Conservation (phyloP, 208 protist species). For the Willaertia magna region DNA sequence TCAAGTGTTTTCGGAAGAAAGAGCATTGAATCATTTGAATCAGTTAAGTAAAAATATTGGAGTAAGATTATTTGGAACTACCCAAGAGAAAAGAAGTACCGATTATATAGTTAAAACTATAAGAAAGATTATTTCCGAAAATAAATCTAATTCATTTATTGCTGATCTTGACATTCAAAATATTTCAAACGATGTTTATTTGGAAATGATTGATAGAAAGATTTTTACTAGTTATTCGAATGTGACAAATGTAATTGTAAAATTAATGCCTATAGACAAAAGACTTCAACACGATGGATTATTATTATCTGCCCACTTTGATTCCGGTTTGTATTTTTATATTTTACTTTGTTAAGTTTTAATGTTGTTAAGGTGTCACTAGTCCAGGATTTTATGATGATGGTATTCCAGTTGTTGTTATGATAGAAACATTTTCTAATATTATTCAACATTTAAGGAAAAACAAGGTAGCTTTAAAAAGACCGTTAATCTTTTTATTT, state of each 20-base stretch:
- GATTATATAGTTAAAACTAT: background rate
- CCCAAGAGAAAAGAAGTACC: background rate
- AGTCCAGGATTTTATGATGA: conserved; percentile 2
- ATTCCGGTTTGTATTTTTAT: no score
- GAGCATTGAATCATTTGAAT: background rate
- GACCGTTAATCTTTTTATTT: background rate
- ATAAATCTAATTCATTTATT: background rate
- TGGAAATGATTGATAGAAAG: background rate
- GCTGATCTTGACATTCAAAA: background rate
- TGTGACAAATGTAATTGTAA: background rate
- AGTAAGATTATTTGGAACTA: background rate
- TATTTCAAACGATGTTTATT: background rate
- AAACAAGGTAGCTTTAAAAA: background rate
- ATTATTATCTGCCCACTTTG: background rate
- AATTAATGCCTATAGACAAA: background rate
- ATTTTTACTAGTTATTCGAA: background rate
- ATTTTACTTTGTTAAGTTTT: no score
- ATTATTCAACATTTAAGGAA: background rate
- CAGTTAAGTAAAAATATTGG: background rate
- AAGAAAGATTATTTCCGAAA: background rate
- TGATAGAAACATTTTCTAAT: background rate
- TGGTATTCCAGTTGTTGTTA: background rate
- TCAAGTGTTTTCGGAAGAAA: no score
- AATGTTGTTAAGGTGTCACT: no score
- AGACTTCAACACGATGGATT: background rate